Base-by-base conservation (phyloP, 495 filamentous ascomycete genomes). In the Recurvomyces mirabilis region DNA sequence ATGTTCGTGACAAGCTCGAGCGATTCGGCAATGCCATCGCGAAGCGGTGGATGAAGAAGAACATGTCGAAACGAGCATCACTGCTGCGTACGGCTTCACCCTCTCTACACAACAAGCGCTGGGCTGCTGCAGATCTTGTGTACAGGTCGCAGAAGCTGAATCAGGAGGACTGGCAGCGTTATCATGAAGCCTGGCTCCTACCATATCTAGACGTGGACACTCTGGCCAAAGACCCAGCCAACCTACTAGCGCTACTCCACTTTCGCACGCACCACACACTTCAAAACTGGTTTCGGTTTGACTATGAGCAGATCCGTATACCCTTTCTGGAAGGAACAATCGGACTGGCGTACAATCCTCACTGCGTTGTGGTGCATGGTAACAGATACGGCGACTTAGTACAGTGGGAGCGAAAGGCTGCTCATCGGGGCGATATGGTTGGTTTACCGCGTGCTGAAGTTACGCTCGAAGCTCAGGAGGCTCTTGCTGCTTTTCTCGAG, bases 151-250 rank as follows among this genome's bases (percentile, higher is more conserved):
- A 7, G 3, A 18, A 11, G 9, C n/a, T n/a, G n/a, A n/a, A n/a
- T n/a, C n/a, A n/a, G n/a, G n/a, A n/a, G n/a, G n/a, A n/a, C n/a
- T n/a, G n/a, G n/a, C n/a, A n/a, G n/a, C n/a, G n/a, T n/a, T 42
- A n/a, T 28, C 39, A 28, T 13, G 32, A 42, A 18, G 14, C 18
- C 10, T 42, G 15, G 18, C 18, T 42, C 14, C 17, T 42, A 6
- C 39, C 39, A 2, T 42, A 42, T n/a, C 7, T 42, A 17, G 32
- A 21, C 17, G 39, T 42, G 9, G 28, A 42, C 3, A 31, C 9
- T 11, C 11, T 42, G 23, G 15, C 25, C 26, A 11, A 31, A 4
- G 39, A 42, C 17, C 9, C 3, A 18, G 19, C 12, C 13, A 42
- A 42, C 15, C 15, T 42, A 20, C 26, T 42, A 5, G 9, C 14